These are phyloP conservation scores for Elsinoe arachidis DNA, from an alignment of 2,329 filamentous ascomycete genomes.

Conservation along the genomic window DNA sequence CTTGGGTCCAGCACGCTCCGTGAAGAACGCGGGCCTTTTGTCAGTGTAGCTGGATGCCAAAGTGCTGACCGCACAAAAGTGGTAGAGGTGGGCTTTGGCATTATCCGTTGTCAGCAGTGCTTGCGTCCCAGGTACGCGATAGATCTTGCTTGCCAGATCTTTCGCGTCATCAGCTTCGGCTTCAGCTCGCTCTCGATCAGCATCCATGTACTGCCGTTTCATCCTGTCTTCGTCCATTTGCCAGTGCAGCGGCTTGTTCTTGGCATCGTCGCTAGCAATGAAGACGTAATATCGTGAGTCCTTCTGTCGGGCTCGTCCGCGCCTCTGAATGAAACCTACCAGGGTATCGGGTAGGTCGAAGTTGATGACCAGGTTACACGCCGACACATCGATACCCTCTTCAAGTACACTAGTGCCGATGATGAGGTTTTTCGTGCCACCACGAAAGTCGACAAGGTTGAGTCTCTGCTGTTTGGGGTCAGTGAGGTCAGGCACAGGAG, in stretches of 20 bases:
- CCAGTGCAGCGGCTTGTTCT: conserved; percentile 46
- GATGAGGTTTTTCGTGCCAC: conserved; percentile 48
- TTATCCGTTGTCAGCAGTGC: conserved; percentile 65
- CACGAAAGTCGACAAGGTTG: conserved; percentile 46
- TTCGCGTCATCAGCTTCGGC: conserved; percentile 35
- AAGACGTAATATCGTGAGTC: conserved; percentile 50
- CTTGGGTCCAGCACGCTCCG: conserved; percentile 20
- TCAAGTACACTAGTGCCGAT: conserved; percentile 51
- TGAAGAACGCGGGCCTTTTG: conserved; percentile 57
- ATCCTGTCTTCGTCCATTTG: conserved; percentile 53
- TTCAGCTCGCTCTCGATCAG: conserved; percentile 43
- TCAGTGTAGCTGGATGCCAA: conserved; percentile 55
- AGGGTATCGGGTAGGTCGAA: conserved; percentile 54
- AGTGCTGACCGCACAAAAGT: conserved; percentile 58
- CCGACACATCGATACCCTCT: conserved; percentile 54
- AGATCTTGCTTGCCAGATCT: conserved; percentile 18
- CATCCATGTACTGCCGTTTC: conserved; percentile 49
- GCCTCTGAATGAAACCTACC: conserved; percentile 56
- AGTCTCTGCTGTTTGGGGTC: conserved; percentile 40
- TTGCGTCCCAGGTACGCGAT: conserved; percentile 27
- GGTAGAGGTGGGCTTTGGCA: conserved; percentile 65
- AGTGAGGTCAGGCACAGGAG: conserved; percentile 42
- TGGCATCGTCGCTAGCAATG: conserved; percentile 31
- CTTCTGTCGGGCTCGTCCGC: conserved; percentile 53
- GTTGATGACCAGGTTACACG: conserved; percentile 56